These are phyloP conservation scores for Metschnikowia dekortorum DNA, from an alignment of 805 yeast species.

Conservation along the genomic window DNA sequence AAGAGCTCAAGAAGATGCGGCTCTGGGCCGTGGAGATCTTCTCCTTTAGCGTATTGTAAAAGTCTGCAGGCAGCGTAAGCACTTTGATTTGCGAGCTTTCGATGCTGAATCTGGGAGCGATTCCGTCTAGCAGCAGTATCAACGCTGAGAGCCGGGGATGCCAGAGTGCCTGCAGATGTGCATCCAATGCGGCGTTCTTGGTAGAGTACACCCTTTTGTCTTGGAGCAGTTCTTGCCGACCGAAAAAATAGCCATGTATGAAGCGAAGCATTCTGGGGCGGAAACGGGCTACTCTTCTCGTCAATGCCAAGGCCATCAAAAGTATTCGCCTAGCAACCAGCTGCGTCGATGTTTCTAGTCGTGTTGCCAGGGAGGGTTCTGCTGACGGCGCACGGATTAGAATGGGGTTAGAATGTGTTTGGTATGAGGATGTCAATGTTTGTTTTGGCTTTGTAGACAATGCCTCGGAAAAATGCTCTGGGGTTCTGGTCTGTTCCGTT, in stretches of 20 bases:
- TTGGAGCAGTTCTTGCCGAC: conserved; percentile 10
- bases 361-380: not conserved
- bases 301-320: conserved; percentile 3
- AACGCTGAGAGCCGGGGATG: conserved; percentile 43
- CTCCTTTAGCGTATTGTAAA: conserved; percentile 58
- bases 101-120: conserved; percentile 66
- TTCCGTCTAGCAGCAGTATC: conserved; percentile 51
- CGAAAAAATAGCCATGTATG: conserved; percentile 16
- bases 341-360: not conserved
- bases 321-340: not conserved
- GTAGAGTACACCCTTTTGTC: conserved; percentile 20
- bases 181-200: conserved; percentile 22
- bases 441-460: not conserved
- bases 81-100: conserved; percentile 55
- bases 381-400: not conserved
- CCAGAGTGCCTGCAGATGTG: conserved; percentile 23
- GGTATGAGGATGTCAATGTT: no score
- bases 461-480: not conserved
- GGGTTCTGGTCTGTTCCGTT: no score
- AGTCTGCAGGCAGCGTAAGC: conserved; percentile 62
- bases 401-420: not conserved
- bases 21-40: conserved; percentile 60
- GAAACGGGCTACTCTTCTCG: conserved; percentile 4
- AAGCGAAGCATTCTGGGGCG: conserved; percentile 19
- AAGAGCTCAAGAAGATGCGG: conserved; percentile 75